Evolutionary conservation across 495 filamentous ascomycete genomes (phyloP), one percentile per base, ranked within the genome.

Genomic region (Hypoxylon fragiforme): DNA sequence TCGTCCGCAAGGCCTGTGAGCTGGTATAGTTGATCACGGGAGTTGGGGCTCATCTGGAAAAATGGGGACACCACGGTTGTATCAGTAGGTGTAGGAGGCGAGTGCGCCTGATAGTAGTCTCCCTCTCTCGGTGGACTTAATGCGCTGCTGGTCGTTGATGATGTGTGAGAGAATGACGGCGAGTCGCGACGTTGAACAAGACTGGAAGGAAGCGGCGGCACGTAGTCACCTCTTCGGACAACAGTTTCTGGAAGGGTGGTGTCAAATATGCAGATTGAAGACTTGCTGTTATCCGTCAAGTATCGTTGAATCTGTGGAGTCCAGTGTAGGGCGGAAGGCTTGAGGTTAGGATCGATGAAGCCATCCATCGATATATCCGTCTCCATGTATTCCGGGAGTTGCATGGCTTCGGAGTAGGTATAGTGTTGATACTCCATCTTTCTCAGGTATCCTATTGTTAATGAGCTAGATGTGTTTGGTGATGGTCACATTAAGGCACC

Each of bases 121-220:
- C 60, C 60, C 9, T 76, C 74, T 2, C 69, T 47, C 0, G 54
- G 70, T 7, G 73, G 74, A 20, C 73, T 76, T 20, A 61, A 58
- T 14, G 51, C 55, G 40, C 64, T 69, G 38, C 69, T 68, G n/a
- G 64, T 67, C 0, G 73, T 68, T 13, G 70, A 69, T 2, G 71
- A 68, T 32, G 64, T 62, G 16, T 73, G 72, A 65, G 43, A 68
- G 51, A 62, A 74, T 58, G 61, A 71, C 49, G 54, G 62, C 11
- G 58, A 65, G 60, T 50, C 67, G 54, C 41, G 43, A 35, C 54
- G 69, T 54, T 35, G 67, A 54, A 38, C 62, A 28, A 47, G 54
- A 45, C 46, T 51, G 36, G 30, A 65, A 18, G 35, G 60, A 9
- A 32, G 49, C 15, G 48, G 66, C 50, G 40, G 51, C 41, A 49